Evolutionary conservation across 495 filamentous ascomycete genomes (phyloP), one percentile per base, ranked within the genome.

Genomic region (Podospora pseudoanserina): DNA sequence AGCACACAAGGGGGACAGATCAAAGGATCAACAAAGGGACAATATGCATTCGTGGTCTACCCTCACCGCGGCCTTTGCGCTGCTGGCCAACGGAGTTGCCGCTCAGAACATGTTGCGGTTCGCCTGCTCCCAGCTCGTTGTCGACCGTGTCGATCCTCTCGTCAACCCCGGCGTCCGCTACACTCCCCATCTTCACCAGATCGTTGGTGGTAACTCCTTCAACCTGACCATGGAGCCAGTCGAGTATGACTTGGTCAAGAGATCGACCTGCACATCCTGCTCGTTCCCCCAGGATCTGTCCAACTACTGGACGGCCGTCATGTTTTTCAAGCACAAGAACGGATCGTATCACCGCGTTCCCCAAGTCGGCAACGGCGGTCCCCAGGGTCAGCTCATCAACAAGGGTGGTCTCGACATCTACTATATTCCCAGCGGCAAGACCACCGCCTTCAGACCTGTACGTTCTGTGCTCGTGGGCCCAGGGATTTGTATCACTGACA

Each of bases 251-350:
- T 78, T 85, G 19, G 82, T 88, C 30, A 75, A 83, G 34, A 65
- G 73, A 56, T 90, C 91, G 0, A 85, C 83, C 19, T 95, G 92
- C 78, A 90, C 89, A 53, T 88, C 90, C 15, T 92, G 90, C 76
- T 83, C 80, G 1, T 86, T 92, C 71, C 85, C 82, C 63, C 78
- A 87, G 70, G 91, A 94, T 77, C 83, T 88, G 75, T 90, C 87
- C 76, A 92, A 90, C 80, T 94, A 94, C 82, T 94, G 92, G 92
- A 70, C 91, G 19, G 80, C 81, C 71, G 81, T 93, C 65, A 92
- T 88, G 78, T 91, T 85, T 76, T 70, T 70, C 68, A 78, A 87
- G 71, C 83, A 84, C 32, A 81, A 87, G 79, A 93, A 94, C 73
- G 90, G 90, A 19, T 86, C 83, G 56, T 93, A 92, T 81, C 84